Evolutionary conservation across 2,329 filamentous ascomycete genomes (phyloP), one percentile per base, ranked within the genome.

Genomic region (Alternaria burnsii): DNA sequence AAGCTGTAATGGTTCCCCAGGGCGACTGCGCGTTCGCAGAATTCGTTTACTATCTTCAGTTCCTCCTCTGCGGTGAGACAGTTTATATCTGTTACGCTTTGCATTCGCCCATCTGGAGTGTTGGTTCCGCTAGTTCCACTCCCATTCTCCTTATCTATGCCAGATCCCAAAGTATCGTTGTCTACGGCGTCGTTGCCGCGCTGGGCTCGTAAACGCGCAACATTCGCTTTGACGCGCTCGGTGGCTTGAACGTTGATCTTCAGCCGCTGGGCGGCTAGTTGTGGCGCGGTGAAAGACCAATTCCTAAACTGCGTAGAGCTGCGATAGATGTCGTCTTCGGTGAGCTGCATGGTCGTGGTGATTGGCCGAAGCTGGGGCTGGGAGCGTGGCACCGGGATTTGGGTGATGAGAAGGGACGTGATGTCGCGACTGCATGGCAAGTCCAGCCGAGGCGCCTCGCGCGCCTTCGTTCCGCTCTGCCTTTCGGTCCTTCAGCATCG

Each of bases 281-380:
- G 87, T 3, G 88, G 80, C 3, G 89, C 87, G 0, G 93, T 92
- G 80, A 94, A 98, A 11, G 94, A 97, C 95, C 95, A 99, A 59
- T 96, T 85, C 43, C 91, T 88, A 76, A 89, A 98, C 79, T 99
- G 95, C 47, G 92, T 94, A 0, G 94, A 97, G 52, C 91, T 87
- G 32, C 93, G 89, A 81, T 98, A 99, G 56, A 94, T 85, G 68
- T 92, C 91, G 80, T 99, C 95, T 85, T 99, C 95, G 63, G 88
- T 91, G 87, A 96, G 70, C 63, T 73, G 75, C 77, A 79, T 79
- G 34, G 59, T 70, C 55, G 59, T 50, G 28, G 28, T 36, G 38
- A 43, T 59, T 53, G 53, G 58, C 38, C 30, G 40, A 22, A 41
- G 40, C 61, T 60, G 53, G 52, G 48, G 55, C 58, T 41, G 48